These are phyloP conservation scores for Aethionema arabicum DNA, from an alignment of 345 rosid genomes.

Conservation along the genomic window DNA sequence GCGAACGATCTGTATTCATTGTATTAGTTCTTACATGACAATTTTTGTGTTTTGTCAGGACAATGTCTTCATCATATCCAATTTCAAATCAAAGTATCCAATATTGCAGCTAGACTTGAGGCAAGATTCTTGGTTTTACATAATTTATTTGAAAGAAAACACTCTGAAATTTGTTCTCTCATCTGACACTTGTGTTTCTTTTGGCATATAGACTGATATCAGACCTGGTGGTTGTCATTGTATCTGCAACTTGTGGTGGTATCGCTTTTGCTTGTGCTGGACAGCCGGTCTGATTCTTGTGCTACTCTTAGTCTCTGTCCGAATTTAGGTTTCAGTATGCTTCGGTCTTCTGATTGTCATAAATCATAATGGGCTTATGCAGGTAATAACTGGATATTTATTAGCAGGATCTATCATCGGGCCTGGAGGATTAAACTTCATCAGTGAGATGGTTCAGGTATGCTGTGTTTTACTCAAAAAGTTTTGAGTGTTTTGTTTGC, in stretches of 20 bases:
- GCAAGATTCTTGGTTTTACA: slow-evolving; percentile 35
- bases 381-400: slow-evolving; percentile 94
- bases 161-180: background rate
- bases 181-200: slow-evolving; percentile 25
- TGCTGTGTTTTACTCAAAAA: slow-evolving; percentile 30
- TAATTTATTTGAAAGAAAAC: slow-evolving; percentile 2
- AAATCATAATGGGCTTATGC: slow-evolving; percentile 26
- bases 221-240: slow-evolving; percentile 90
- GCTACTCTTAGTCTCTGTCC: slow-evolving; percentile 15
- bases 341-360: slow-evolving; percentile 14
- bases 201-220: slow-evolving; percentile 74
- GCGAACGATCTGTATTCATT: slow-evolving; percentile 2
- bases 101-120: slow-evolving; percentile 87
- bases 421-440: slow-evolving; percentile 88
- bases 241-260: slow-evolving; percentile 98
- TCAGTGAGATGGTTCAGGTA: slow-evolving; percentile 97
- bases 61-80: slow-evolving; percentile 93
- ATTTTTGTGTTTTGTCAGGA: slow-evolving; percentile 56
- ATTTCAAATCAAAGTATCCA: slow-evolving; percentile 89
- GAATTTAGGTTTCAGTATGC: background rate
- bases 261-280: slow-evolving; percentile 99
- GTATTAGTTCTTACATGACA: slow-evolving; percentile 13
- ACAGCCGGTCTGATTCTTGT: slow-evolving; percentile 68
- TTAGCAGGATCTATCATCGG: slow-evolving; percentile 90
- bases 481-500: slow-evolving; percentile 1